These are phyloP conservation scores for Stephanodiscus triporus DNA, from an alignment of 108 stramenopile genomes.

Conservation along the genomic window DNA sequence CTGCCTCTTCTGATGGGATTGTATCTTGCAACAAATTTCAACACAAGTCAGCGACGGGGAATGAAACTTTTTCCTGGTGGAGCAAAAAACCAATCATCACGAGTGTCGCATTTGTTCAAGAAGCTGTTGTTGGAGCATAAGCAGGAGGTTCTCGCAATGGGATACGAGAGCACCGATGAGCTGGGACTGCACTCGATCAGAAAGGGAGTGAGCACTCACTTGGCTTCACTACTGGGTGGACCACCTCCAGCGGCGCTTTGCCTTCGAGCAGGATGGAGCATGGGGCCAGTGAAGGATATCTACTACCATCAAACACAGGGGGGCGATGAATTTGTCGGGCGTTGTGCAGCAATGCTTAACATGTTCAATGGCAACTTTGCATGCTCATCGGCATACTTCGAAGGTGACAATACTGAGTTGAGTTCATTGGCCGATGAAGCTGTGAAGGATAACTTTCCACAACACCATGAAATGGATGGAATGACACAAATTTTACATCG, in stretches of 20 bases:
- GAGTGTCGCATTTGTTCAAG: not conserved
- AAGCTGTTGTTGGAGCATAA: not conserved
- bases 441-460: not conserved
- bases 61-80: not conserved
- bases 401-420: not conserved
- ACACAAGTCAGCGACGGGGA: conserved; percentile 2
- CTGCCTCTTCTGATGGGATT: not conserved
- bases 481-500: not conserved
- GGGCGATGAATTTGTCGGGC: not conserved
- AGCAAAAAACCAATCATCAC: conserved; percentile 7
- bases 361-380: not conserved
- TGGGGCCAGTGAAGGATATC: conserved; percentile 2
- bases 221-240: not conserved
- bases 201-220: not conserved
- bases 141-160: not conserved
- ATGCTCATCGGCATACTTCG: not conserved
- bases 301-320: not conserved
- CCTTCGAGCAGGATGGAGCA: not conserved
- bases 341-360: not conserved
- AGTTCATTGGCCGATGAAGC: not conserved
- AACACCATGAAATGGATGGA: conserved; percentile 6
- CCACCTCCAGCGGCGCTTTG: not conserved
- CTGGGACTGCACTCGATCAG: not conserved
- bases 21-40: conserved; percentile 7
- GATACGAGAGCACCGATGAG: not conserved